Base-by-base conservation (phyloP, 2,329 filamentous ascomycete genomes). In the Epichloe sibirici region DNA sequence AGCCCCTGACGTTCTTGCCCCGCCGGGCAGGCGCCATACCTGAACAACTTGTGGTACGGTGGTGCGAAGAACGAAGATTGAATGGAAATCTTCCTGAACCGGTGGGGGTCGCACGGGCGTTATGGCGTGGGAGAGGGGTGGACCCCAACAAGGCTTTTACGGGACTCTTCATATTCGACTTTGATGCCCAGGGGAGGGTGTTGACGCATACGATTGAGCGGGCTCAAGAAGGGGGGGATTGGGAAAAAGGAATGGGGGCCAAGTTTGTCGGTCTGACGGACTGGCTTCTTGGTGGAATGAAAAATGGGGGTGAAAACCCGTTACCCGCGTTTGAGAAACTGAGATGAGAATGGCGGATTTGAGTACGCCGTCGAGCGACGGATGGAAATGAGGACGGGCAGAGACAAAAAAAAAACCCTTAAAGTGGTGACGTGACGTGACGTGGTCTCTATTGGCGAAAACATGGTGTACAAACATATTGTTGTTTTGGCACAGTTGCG, bases 111-210 rank as follows among this genome's bases (percentile, higher is more conserved):
- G 70, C 63, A 61, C 79, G 49, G 73, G 78, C 17, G 68, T 75
- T 58, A 12, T 60, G 61, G 17, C 63, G 67, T 34, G 58, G 58
- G 4, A 57, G 59, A 21, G 64, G 61, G 3, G 68, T 63, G 4
- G 78, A 80, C 52, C 77, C 80, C 48, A 79, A 79, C 55, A 85
- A 87, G 62, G 86, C 90, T 63, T 97, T 97, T 61, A 88, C 83
- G 1, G 93, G 93, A 0, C 69, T 97, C 11, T 98, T 97, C 69
- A 85, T 95, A 54, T 98, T 98, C 66, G 88, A 95, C 58, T 98
- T 98, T 65, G 93, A 97, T 63, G 76, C 82, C 46, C 79, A 95
- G 61, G 93, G 93, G 1, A 78, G 89, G 57, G 82, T 98, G 38
- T 70, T 86, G 47, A 89, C 82, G 59, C 93, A 97, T 67, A 95